Percentiles rank a stretch among this genome's conserved stretches.
Conservation (phyloP, 352 stramenopile species). For the Thalassiosira oceanica region DNA sequence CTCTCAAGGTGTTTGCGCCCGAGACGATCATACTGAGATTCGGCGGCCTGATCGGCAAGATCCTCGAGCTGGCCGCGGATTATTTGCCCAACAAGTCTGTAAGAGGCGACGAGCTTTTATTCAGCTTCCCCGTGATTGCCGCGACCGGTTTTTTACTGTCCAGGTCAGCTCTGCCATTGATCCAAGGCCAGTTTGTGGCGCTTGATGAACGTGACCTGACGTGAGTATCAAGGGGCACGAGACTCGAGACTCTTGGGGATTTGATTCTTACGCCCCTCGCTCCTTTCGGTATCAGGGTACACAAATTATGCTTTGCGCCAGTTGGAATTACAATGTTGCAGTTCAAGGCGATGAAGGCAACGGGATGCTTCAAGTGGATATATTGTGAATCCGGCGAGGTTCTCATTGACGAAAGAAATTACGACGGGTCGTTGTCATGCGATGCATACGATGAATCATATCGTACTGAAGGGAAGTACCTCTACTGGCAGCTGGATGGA, state of each 20-base stretch:
- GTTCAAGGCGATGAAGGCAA: constrained; percentile 27
- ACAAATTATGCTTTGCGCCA: constrained; percentile 11
- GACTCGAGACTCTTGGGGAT: too few species aligned
- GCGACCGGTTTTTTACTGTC: constrained; percentile 1
- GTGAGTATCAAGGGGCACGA: too few species aligned
- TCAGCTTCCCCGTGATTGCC: constrained; percentile 10
- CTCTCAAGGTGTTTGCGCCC: background rate
- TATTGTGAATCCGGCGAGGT: constrained; percentile 7
- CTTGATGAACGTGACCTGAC: constrained; percentile 16
- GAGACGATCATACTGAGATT: constrained; percentile 18
- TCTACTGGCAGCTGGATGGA: constrained; percentile 28
- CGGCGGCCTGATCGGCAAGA: constrained; percentile 1
- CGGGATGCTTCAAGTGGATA: constrained; percentile 32
- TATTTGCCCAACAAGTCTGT: constrained; percentile 22
- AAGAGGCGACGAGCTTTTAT: constrained; percentile 14
- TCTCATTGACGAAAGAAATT: constrained; percentile 23
- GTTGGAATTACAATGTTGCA: constrained; percentile 24
- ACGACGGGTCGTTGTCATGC: background rate
- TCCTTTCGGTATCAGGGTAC: too few species aligned
- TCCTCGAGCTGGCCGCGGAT: constrained; percentile 19
- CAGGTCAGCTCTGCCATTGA: constrained; percentile 6
- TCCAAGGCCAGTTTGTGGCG: constrained; percentile 10
- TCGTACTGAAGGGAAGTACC: constrained; percentile 14
- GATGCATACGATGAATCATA: background rate
- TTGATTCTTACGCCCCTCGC: too few species aligned